These are phyloP conservation scores for Sporothrix phasma DNA, from an alignment of 2,329 filamentous ascomycete species.

Conservation along the genomic window DNA sequence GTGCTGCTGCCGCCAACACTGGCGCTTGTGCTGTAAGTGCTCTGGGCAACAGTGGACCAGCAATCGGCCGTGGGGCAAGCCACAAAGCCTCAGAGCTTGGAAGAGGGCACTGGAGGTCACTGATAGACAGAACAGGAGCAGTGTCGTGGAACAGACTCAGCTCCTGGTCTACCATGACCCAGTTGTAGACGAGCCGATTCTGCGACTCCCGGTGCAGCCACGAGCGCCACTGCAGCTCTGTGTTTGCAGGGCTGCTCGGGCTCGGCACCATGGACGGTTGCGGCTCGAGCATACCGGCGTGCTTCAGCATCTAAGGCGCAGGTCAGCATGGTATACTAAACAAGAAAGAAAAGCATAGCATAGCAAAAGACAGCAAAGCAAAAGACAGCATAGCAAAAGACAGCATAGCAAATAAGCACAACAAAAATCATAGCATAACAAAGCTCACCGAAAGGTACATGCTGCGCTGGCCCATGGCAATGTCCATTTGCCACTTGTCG, in stretches of 20 bases:
- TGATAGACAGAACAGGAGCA: conserved; percentile 52
- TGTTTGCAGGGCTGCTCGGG: conserved; percentile 33
- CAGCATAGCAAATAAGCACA: no score
- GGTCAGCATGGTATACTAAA: no score
- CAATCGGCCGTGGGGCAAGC: conserved; percentile 47
- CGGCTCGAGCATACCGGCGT: conserved; percentile 55
- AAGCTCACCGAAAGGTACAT: conserved; percentile 57
- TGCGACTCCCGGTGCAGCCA: conserved; percentile 57
- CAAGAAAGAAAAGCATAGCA: no score
- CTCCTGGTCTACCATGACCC: conserved; percentile 66
- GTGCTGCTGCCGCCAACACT: conserved; percentile 17
- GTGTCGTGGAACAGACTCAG: conserved; percentile 57
- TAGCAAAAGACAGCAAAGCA: no score
- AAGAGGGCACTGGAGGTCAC: conserved; percentile 54
- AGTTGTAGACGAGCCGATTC: conserved; percentile 62
- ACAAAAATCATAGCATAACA: neutral
- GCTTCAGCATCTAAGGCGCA: conserved; percentile 56
- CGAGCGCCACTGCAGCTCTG: conserved; percentile 47
- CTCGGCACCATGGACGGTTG: conserved; percentile 36
- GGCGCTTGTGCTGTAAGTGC: conserved; percentile 40
- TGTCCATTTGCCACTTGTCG: conserved; percentile 70
- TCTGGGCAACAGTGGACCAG: conserved; percentile 51
- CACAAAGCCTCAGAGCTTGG: conserved; percentile 53
- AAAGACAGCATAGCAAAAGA: no score
- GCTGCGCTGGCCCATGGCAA: conserved; percentile 61